These are phyloP conservation scores for Debaryomycetaceae sp. DNA, from an alignment of 1,139 yeast genomes.

Conservation along the genomic window DNA sequence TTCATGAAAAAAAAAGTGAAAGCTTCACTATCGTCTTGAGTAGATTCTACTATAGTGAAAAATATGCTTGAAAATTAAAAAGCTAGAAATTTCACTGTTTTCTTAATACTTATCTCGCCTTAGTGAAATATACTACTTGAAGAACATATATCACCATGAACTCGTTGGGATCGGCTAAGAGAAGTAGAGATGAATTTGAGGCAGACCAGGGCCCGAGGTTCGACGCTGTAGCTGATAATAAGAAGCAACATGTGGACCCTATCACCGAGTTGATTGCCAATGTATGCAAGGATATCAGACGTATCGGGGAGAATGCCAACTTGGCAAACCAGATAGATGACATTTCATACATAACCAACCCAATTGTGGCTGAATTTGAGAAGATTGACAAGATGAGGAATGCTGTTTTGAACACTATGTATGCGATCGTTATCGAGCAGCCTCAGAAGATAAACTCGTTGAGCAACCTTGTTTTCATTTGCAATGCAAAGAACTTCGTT, in stretches of 20 bases:
- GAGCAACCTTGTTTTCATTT: slow-evolving; percentile 65
- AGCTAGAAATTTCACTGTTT: too few species aligned
- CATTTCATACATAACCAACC: slow-evolving; percentile 63
- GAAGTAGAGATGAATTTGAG: slow-evolving; percentile 43
- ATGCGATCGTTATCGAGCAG: slow-evolving; percentile 76
- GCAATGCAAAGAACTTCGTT: slow-evolving; percentile 62
- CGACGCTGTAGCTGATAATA: slow-evolving; percentile 18
- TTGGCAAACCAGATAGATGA: slow-evolving; percentile 55
- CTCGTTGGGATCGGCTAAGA: slow-evolving; percentile 19
- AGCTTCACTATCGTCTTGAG: too few species aligned
- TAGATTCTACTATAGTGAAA: too few species aligned
- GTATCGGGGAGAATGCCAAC: slow-evolving; percentile 63
- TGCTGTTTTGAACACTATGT: slow-evolving; percentile 59
- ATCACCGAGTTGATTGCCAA: slow-evolving; percentile 38
- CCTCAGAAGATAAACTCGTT: slow-evolving; percentile 82
- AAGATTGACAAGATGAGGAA: slow-evolving; percentile 60
- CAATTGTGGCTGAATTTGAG: slow-evolving; percentile 67
- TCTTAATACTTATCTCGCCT: too few species aligned
- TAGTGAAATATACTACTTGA: too few species aligned
- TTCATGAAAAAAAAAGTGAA: too few species aligned
- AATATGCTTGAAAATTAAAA: too few species aligned
- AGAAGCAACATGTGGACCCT: slow-evolving; percentile 43
- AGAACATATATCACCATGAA: slow-evolving; percentile 9
- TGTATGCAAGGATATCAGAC: slow-evolving; percentile 55
- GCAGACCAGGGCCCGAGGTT: slow-evolving; percentile 16